phyloP scores from a whole-genome alignment of 257 asterid species.

The Leonotis leonurus region DNA sequence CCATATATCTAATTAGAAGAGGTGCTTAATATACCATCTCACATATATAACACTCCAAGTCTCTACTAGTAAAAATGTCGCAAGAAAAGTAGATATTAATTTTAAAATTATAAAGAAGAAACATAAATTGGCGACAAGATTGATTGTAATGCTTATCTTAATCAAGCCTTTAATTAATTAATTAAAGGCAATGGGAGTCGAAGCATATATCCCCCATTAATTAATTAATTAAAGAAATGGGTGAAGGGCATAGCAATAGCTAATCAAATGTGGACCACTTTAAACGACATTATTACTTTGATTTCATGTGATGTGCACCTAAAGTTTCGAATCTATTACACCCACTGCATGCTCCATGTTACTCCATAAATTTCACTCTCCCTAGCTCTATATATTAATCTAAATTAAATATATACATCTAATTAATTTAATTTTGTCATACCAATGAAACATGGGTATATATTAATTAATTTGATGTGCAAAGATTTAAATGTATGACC shows the following conservation, averaged over 20 bases:
- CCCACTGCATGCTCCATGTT: conserved; percentile 23
- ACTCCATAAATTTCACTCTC: conserved; percentile 21
- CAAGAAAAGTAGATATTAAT: neutral
- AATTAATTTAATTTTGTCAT: neutral
- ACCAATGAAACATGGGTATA: too few species aligned
- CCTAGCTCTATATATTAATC: neutral
- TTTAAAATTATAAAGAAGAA: conserved; percentile 5
- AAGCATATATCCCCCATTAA: conserved; percentile 25
- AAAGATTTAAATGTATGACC: neutral
- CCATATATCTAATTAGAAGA: neutral
- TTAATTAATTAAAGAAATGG: neutral
- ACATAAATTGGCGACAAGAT: conserved; percentile 31
- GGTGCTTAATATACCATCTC: too few species aligned
- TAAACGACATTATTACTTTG: conserved; percentile 17
- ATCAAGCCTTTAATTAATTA: conserved; percentile 20
- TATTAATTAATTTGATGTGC: too few species aligned
- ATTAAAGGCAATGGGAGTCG: conserved; percentile 26
- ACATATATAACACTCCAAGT: too few species aligned
- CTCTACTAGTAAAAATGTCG: neutral
- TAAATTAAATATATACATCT: neutral
- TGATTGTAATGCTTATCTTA: conserved; percentile 33
- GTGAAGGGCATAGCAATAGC: too few species aligned
- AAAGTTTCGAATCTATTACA: conserved; percentile 28
- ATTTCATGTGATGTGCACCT: conserved; percentile 33
- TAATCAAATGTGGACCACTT: conserved; percentile 38